Conservation (phyloP, 768 basidiomycete species). For the Agaricus sinodeliciosus region DNA sequence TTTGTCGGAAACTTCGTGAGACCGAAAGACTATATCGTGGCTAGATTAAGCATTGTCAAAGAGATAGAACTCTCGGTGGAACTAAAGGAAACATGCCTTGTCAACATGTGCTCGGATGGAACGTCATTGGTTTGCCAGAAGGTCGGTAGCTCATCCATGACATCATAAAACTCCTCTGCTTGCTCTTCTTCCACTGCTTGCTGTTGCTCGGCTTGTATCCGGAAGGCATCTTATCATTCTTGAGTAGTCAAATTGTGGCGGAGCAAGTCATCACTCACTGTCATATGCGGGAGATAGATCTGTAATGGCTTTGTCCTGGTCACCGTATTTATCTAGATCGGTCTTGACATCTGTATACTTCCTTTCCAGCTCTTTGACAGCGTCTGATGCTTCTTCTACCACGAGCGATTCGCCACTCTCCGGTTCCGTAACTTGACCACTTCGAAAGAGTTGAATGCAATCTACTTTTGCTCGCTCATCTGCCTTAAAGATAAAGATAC, state of each 20-base stretch:
- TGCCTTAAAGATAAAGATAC: slow-evolving; percentile 33
- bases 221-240: slow-evolving; percentile 32
- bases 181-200: slow-evolving; percentile 27
- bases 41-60: slow-evolving; percentile 27
- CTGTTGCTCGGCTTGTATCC: slow-evolving; percentile 18
- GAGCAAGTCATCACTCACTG: slow-evolving; percentile 30
- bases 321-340: slow-evolving; percentile 39
- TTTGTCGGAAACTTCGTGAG: slow-evolving; percentile 39
- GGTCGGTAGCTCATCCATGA: slow-evolving; percentile 45
- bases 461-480: slow-evolving; percentile 40
- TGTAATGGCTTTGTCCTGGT: slow-evolving; percentile 35
- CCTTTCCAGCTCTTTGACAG: slow-evolving; percentile 30
- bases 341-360: slow-evolving; percentile 19
- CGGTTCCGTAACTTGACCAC: slow-evolving; percentile 11
- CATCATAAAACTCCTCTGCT: slow-evolving; percentile 34
- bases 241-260: background rate
- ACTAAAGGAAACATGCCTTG: slow-evolving; percentile 37
- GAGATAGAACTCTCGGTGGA: background rate
- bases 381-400: slow-evolving; percentile 34
- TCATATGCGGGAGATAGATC: slow-evolving; percentile 51
- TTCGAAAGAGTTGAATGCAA: slow-evolving; percentile 30
- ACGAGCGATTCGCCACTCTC: slow-evolving; percentile 11
- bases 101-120: slow-evolving; percentile 49
- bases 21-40: slow-evolving; percentile 54
- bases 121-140: slow-evolving; percentile 50